Base-by-base conservation (phyloP, 495 filamentous ascomycete species). In the Amniculicola lignicola region DNA sequence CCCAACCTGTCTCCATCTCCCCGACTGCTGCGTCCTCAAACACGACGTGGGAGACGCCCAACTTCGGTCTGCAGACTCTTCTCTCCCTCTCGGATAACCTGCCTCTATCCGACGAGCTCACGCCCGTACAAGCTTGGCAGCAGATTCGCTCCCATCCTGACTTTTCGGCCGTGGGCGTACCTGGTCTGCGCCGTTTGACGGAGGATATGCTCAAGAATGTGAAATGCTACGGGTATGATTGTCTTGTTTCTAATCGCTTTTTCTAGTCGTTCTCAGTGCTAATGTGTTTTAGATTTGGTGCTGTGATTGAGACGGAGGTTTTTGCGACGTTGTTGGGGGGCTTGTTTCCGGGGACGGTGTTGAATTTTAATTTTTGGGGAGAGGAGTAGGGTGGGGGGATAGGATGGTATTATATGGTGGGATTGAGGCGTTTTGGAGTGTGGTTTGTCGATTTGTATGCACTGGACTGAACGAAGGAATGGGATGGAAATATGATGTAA, bases 121-220 rank as follows among this genome's bases (percentile, higher is more conserved):
- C 68, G 25, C 71, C 71, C 18, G 62, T 68, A 9, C 67, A 70
- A 47, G 68, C 70, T 16, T 72, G 71, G 71, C 48, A 63, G 37
- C 65, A 67, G 29, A 66, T 72, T n/a, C 54, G 66, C 3, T 29
- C 47, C 14, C 71, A 70, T 23, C 60, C 66, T 0, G 36, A 45
- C 15, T 63, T 63, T 27, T 33, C 23, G 2, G 22, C 10, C 12
- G 19, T 54, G 11, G 49, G 47, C 9, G 44, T 59, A 1, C n/a
- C n/a, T 7, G 16, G 25, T n/a, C 28, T 63, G 38, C 53, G 48
- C 28, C 36, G 44, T 19, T 51, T 63, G 48, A 59, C 54, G 25
- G 47, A 48, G 16, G 46, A 50, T 42, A 31, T 59, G 29, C 27
- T 52, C 50, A 54, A 45, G 55, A 37, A 50, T 29, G 49, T 51